Base-by-base conservation (phyloP, 495 filamentous ascomycete species). In the Daldinia grandis region DNA sequence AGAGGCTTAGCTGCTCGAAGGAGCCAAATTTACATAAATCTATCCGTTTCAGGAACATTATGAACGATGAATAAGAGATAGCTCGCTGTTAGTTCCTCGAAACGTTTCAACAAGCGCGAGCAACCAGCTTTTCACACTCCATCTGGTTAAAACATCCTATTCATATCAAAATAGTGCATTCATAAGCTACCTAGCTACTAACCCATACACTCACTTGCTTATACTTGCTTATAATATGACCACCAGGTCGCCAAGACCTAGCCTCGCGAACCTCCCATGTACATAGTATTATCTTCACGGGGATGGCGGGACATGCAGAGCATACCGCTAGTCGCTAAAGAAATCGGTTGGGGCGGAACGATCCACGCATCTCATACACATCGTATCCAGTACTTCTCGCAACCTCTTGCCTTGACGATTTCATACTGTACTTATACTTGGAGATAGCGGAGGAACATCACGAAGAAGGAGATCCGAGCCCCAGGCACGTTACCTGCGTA, bases 1-100 rank as follows among this genome's bases (percentile, higher is more conserved):
- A 64, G 69, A 67, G 69, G 70, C 70, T 69, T 60, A 69, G 70
- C 55, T 38, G 35, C 15, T 50, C 35, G 65, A 69, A 69, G 70
- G 70, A 73, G 64, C 49, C 14, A 58, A 61, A 38, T 58, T 64
- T 64, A 55, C 62, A 64, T 58, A 67, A 64, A 68, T 59, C 58
- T 49, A 57, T 27, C 27, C 19, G 70, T 73, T 73, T 73, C 70
- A 66, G 50, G 30, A 59, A 28, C 27, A 61, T 68, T 51, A 40
- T 53, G 57, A 33, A 64, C 61, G 24, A 59, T 27, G 19, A 44
- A 24, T 30, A 19, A 56, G 53, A 62, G 27, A 24, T 60, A 70
- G 59, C 59, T 72, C 59, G 69, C 55, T 40, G 25, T 59, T 33
- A n/a, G 24, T 58, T 68, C 58, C 58, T 62, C 21, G 59, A 73